These are phyloP conservation scores for Sextonia rubra DNA, from an alignment of 164 flowering plant species.

Conservation along the genomic window DNA sequence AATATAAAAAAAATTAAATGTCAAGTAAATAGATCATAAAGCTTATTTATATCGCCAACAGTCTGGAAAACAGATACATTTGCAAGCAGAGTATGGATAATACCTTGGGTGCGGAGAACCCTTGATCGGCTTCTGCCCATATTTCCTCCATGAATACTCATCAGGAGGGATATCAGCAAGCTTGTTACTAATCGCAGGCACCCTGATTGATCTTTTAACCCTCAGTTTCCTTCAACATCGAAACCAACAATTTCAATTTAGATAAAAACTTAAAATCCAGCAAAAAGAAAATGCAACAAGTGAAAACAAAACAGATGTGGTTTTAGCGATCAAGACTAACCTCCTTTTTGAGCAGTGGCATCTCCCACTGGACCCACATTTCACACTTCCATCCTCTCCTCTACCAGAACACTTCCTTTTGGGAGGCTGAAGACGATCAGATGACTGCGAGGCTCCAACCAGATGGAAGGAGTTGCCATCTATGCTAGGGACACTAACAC, in stretches of 20 bases:
- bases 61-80: neutral
- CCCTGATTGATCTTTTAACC: slow-evolving; percentile 90
- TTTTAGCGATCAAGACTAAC: slow-evolving; percentile 29
- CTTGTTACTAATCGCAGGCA: slow-evolving; percentile 97
- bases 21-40: neutral
- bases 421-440: slow-evolving; percentile 43
- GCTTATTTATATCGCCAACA: neutral
- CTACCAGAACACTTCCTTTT: slow-evolving; percentile 74
- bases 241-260: slow-evolving; percentile 6
- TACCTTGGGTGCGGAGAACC: slow-evolving; percentile 99
- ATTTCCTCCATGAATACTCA: slow-evolving; percentile 96
- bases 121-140: slow-evolving; percentile 98
- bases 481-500: slow-evolving; percentile 57
- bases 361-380: slow-evolving; percentile 81
- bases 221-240: slow-evolving; percentile 62
- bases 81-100: neutral
- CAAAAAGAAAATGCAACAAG: neutral
- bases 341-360: slow-evolving; percentile 99
- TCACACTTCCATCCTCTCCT: slow-evolving; percentile 82
- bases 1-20: neutral
- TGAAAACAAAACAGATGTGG: neutral
- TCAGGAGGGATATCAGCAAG: slow-evolving; percentile 97
- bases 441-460: slow-evolving; percentile 45
- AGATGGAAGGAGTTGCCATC: slow-evolving; percentile 70
- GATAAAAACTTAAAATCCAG: neutral